Percentiles rank a stretch among this genome's conserved stretches.
phyloP scores from a whole-genome alignment of 441 rosid species.

The Corymbia citriodora region DNA sequence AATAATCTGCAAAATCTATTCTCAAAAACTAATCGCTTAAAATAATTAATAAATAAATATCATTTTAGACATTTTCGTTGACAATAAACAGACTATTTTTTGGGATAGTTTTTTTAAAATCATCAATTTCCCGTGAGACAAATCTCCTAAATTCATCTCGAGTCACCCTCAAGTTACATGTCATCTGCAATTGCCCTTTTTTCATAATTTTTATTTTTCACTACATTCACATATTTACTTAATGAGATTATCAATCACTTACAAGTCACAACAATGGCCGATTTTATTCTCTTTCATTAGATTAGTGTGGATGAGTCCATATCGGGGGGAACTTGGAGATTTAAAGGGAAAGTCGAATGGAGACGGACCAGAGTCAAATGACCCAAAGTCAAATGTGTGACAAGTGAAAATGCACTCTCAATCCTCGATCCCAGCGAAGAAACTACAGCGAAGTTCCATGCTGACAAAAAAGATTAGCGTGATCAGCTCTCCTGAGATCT shows the following conservation, averaged over 20 bases:
- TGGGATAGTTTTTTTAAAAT: background rate
- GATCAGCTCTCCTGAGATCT: background rate
- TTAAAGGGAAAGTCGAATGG: background rate
- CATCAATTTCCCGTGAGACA: rapidly evolving
- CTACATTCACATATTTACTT: background rate
- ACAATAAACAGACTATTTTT: background rate
- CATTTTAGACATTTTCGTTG: background rate
- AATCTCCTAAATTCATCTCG: background rate
- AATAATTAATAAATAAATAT: background rate
- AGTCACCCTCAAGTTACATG: background rate
- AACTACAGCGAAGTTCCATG: background rate
- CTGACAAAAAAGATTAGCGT: background rate
- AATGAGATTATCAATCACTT: background rate
- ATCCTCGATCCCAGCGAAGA: background rate
- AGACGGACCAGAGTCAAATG: background rate
- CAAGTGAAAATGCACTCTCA: background rate
- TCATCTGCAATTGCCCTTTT: background rate
- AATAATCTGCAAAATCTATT: background rate
- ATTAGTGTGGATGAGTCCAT: background rate
- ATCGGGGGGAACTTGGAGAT: background rate
- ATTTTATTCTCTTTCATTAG: background rate
- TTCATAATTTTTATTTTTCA: background rate
- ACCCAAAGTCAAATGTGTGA: background rate
- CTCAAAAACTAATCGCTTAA: rapidly evolving
- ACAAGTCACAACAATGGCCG: background rate